phyloP scores from a whole-genome alignment of 2,329 filamentous ascomycete genomes.

The Monilinia laxa region DNA sequence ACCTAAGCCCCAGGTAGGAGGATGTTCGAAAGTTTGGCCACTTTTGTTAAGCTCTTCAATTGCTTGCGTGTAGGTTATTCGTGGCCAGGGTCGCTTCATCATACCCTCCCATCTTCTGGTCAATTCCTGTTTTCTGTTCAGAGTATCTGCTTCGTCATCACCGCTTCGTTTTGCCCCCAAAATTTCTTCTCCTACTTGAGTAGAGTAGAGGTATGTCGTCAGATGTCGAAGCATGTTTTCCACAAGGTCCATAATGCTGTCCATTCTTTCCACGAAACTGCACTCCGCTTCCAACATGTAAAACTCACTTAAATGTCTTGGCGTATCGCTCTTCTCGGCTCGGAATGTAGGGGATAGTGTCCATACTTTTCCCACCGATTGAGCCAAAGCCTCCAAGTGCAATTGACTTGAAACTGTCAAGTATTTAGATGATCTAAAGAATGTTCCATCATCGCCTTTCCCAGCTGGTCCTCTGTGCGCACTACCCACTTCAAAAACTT shows the following conservation, averaged over 20 bases:
- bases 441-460: slow-evolving; percentile 51
- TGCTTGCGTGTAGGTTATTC: slow-evolving; percentile 79
- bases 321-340: slow-evolving; percentile 89
- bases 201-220: slow-evolving; percentile 45
- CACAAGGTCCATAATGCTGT: slow-evolving; percentile 72
- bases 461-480: slow-evolving; percentile 28
- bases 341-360: slow-evolving; percentile 90
- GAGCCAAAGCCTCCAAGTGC: slow-evolving; percentile 87
- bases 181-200: slow-evolving; percentile 55
- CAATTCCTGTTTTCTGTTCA: slow-evolving; percentile 46
- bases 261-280: slow-evolving; percentile 70
- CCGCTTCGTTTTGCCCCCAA: slow-evolving; percentile 24
- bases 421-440: slow-evolving; percentile 88
- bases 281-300: slow-evolving; percentile 97
- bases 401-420: slow-evolving; percentile 93
- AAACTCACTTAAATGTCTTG: slow-evolving; percentile 92
- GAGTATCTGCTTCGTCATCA: slow-evolving; percentile 20
- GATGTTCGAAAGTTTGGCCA: slow-evolving; percentile 60
- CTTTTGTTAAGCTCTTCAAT: slow-evolving; percentile 66
- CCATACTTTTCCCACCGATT: slow-evolving; percentile 89
- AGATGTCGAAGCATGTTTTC: slow-evolving; percentile 72
- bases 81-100: slow-evolving; percentile 62
- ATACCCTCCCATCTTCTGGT: slow-evolving; percentile 72
- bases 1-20: slow-evolving; percentile 68
- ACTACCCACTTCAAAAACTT: slow-evolving; percentile 72